phyloP scores from a whole-genome alignment of 257 asterid species.

The Nyctanthes arbortristis region DNA sequence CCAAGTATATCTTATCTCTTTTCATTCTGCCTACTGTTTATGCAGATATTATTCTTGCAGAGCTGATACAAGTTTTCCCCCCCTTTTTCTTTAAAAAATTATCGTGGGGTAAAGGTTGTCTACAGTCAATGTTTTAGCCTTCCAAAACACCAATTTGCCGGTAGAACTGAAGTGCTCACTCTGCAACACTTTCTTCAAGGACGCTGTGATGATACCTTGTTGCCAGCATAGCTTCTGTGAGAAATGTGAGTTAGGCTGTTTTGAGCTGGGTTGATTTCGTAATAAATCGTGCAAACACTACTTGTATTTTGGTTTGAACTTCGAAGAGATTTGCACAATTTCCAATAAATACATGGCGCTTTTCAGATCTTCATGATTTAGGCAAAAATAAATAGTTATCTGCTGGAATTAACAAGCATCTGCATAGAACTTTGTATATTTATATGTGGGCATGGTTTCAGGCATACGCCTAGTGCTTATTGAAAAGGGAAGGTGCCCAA shows the following conservation, averaged over 20 bases:
- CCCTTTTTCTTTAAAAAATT: conserved; percentile 14
- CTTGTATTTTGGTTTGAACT: conserved; percentile 2
- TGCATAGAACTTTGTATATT: background rate
- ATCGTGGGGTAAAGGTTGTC: conserved; percentile 30
- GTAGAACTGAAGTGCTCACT: conserved; percentile 57
- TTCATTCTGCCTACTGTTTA: conserved; percentile 13
- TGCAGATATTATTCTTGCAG: conserved; percentile 9
- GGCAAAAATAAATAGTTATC: background rate
- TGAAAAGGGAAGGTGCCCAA: conserved; percentile 76
- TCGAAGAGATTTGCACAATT: background rate
- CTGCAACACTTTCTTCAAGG: conserved; percentile 72
- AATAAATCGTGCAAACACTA: background rate
- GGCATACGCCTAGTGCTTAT: conserved; percentile 69
- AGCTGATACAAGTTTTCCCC: conserved; percentile 30
- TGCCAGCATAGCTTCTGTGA: conserved; percentile 96
- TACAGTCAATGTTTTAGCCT: conserved; percentile 32
- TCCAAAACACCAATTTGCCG: conserved; percentile 24
- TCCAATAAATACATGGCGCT: background rate
- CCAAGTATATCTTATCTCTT: conserved; percentile 40
- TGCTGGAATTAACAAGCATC: background rate
- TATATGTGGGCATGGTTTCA: conserved; percentile 31
- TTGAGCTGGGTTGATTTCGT: conserved; percentile 2
- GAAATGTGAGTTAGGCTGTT: conserved; percentile 62
- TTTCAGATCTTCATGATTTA: background rate
- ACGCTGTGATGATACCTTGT: conserved; percentile 97